phyloP scores from a whole-genome alignment of 202 grass and related monocot genomes.

The Schoenoplectus tabernaemontani region DNA sequence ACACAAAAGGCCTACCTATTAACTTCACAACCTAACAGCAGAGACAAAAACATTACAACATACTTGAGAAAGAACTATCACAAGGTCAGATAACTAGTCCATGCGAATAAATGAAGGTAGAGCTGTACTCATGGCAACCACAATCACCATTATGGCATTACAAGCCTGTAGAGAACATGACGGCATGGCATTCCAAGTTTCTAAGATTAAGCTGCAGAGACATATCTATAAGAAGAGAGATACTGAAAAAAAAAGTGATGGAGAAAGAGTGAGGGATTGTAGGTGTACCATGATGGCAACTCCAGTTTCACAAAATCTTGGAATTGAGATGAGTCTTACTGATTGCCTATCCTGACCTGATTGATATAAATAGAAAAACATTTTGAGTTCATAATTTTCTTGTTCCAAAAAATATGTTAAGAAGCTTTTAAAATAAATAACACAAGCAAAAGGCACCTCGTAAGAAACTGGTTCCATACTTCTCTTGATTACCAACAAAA shows the following conservation, averaged over 20 bases:
- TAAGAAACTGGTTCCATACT: conserved; percentile 55
- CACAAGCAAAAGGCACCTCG: conserved; percentile 43
- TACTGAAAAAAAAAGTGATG: neutral
- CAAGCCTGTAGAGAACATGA: conserved; percentile 73
- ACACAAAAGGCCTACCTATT: too few species aligned
- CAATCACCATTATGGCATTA: conserved; percentile 23
- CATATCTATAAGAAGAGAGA: conserved; percentile 25
- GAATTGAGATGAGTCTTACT: conserved; percentile 81
- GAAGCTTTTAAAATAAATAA: neutral
- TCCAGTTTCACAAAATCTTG: conserved; percentile 77
- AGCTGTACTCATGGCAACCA: conserved; percentile 6
- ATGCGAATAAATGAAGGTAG: neutral
- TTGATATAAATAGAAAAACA: conserved; percentile 25
- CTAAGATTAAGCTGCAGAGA: conserved; percentile 76
- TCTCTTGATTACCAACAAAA: conserved; percentile 93
- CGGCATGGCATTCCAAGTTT: conserved; percentile 79
- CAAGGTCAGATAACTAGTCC: neutral
- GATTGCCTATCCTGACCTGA: conserved; percentile 69
- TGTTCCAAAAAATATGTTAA: neutral
- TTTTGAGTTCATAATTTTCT: neutral
- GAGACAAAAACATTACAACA: too few species aligned
- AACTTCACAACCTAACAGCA: too few species aligned
- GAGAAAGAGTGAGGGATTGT: conserved; percentile 3
- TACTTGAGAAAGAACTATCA: too few species aligned
- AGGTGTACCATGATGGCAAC: conserved; percentile 69